Conservation (phyloP, 2,329 filamentous ascomycete species). For the Ascochyta viciae-villosae region DNA sequence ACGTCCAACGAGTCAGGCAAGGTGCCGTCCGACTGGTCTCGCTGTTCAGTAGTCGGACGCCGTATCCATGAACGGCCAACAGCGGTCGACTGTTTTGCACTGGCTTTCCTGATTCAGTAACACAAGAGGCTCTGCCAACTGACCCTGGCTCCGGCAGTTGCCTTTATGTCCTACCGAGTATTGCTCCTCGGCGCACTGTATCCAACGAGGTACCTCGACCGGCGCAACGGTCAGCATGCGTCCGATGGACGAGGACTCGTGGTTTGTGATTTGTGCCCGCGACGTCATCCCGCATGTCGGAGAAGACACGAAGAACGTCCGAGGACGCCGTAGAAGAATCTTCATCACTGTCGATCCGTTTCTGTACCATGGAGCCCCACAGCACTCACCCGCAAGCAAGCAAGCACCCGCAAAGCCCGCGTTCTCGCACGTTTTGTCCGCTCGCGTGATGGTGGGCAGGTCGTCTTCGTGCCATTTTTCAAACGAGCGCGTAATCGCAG, state of each 20-base stretch:
- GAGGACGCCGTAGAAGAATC: conserved; percentile 1
- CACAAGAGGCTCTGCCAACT: no score
- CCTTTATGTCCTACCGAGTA: no score
- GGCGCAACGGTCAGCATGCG: background rate
- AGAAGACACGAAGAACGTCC: conserved; percentile 13
- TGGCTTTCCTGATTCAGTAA: background rate
- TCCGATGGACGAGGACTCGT: background rate
- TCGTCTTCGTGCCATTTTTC: background rate
- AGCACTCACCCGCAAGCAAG: conserved; percentile 1
- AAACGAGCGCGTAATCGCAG: conserved; percentile 3
- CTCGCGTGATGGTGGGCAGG: background rate
- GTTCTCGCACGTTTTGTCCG: background rate
- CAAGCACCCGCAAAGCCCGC: background rate
- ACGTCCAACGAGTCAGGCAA: no score
- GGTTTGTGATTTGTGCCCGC: background rate
- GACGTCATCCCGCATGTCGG: conserved; percentile 13
- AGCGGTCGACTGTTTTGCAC: background rate
- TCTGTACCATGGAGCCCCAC: conserved; percentile 2
- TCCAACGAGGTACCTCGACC: background rate
- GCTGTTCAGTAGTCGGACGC: conserved; percentile 3
- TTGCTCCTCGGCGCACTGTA: background rate
- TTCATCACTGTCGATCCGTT: background rate
- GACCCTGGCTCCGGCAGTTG: no score
- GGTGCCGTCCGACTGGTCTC: background rate
- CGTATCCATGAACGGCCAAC: background rate